Evolutionary conservation across 2,329 filamentous ascomycete species (phyloP), one percentile per base, ranked within the genome.

Genomic region (Beauveria rudraprayagi): DNA sequence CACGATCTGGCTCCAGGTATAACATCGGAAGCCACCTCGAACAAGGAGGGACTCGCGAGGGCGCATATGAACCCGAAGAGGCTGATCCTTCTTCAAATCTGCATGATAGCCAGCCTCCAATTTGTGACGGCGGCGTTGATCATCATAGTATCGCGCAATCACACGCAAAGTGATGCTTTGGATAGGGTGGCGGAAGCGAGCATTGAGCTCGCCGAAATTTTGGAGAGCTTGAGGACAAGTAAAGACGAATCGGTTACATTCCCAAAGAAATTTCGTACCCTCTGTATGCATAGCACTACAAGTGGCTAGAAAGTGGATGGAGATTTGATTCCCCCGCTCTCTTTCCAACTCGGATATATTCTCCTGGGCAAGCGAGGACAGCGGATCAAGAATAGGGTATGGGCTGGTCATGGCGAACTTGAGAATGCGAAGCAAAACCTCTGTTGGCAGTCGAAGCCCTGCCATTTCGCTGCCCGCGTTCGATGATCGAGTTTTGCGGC

Each of bases 111-210:
- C 70, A 24, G 69, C 71, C 28, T 72, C 72, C 50, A 79, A 70
- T 63, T 73, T 76, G 64, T 78, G 78, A 43, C 73, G 75, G 11
- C 71, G 70, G 52, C 68, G 71, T 52, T 78, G 74, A 54, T 84
- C 81, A 60, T 83, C 80, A 63, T 82, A 85, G 67, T 81, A 84
- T 56, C 74, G 75, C 10, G 81, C 82, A 62, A 84, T 78, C 66
- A 84, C 71, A 47, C 82, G 80, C 46, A 84, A 71, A 30, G 73
- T 83, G 66, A 81, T 69, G 61, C 77, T 71, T 26, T 73, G 73
- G 59, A 85, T 75, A 11, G 71, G 68, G 37, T 74, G 68, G 17
- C 82, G 79, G 61, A 76, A 76, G 5, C 69, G 61, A 11, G 74
- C 61, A 50, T 74, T 70, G 41, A 84, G 69, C 34, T 80, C 77